These are phyloP conservation scores for Wickerhamiella sergipiensis DNA, from an alignment of 805 yeast species.

Conservation along the genomic window DNA sequence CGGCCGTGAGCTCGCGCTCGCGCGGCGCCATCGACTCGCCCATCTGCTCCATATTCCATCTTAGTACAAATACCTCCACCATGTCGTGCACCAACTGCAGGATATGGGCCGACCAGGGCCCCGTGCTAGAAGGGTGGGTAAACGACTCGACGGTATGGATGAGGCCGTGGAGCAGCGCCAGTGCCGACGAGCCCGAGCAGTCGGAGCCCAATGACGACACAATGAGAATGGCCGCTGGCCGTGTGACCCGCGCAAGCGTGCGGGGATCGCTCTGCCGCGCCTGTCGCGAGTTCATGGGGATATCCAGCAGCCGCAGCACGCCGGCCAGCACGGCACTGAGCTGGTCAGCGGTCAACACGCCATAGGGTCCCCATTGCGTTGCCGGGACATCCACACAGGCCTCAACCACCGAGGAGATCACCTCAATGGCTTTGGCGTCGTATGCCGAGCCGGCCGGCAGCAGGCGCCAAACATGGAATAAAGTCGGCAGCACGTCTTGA, in stretches of 20 bases:
- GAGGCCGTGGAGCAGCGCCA: slow-evolving; percentile 37
- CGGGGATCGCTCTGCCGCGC: slow-evolving; percentile 2
- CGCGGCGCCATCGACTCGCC: slow-evolving; percentile 20
- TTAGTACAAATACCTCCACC: slow-evolving; percentile 25
- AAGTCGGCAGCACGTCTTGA: slow-evolving; percentile 47
- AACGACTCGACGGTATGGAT: slow-evolving; percentile 65
- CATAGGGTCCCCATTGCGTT: slow-evolving; percentile 13
- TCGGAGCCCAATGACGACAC: neutral
- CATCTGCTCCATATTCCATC: slow-evolving; percentile 26
- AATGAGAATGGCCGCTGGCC: neutral
- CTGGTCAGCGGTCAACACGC: slow-evolving; percentile 41
- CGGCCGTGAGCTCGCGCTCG: slow-evolving; percentile 21
- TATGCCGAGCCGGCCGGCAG: slow-evolving; percentile 34
- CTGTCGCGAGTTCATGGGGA: slow-evolving; percentile 25
- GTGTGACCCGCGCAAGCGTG: neutral
- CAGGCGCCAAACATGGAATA: slow-evolving; percentile 63
- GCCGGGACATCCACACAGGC: slow-evolving; percentile 23
- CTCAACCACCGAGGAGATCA: slow-evolving; percentile 45
- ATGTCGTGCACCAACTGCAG: slow-evolving; percentile 51
- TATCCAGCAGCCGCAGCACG: slow-evolving; percentile 28
- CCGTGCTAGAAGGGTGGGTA: slow-evolving; percentile 86
- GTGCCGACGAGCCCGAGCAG: slow-evolving; percentile 10
- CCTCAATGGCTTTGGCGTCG: slow-evolving; percentile 51
- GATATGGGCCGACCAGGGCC: slow-evolving; percentile 69
- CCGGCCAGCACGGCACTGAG: slow-evolving; percentile 44